Evolutionary conservation across 208 protist genomes (phyloP).

Genomic region (Paratrypanosoma confusum): DNA sequence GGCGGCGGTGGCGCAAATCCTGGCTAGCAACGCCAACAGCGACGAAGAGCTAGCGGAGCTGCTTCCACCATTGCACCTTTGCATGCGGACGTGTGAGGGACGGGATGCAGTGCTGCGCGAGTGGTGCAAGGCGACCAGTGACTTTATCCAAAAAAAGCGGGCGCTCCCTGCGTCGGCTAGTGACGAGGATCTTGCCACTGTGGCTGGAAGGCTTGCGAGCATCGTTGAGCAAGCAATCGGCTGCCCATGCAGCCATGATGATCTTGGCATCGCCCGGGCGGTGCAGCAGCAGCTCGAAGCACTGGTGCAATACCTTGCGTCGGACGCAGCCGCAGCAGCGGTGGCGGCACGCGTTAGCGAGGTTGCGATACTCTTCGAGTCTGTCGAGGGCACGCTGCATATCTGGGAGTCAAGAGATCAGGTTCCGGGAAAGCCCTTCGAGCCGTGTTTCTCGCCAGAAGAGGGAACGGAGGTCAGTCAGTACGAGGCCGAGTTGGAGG

Average conservation of each 20-base stretch:
- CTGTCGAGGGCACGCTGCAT: slow-evolving; percentile 4
- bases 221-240: slow-evolving; percentile 14
- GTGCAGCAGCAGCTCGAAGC: slow-evolving; percentile 8
- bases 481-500: slow-evolving; percentile 6
- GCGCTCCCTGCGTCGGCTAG: not conserved
- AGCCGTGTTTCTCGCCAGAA: slow-evolving; percentile 12
- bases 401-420: slow-evolving; percentile 10
- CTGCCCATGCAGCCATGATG: slow-evolving; percentile 8
- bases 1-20: not conserved
- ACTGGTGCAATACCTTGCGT: too few relatives aligned
- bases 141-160: not conserved
- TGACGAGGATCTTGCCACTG: too few relatives aligned
- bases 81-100: slow-evolving; percentile 2
- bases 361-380: slow-evolving; percentile 8
- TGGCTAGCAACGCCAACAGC: not conserved
- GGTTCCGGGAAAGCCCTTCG: slow-evolving; percentile 10
- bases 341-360: too few relatives aligned
- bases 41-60: slow-evolving; percentile 1
- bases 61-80: slow-evolving; percentile 7
- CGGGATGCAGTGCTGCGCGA: slow-evolving; percentile 11
- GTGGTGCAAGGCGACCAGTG: slow-evolving; percentile 5
- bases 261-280: not conserved
- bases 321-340: slow-evolving; percentile 1
- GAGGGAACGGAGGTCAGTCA: slow-evolving; percentile 9
- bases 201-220: slow-evolving; percentile 6